These are phyloP conservation scores for Saksenaea vasiformis DNA, from an alignment of 371 early-diverging fungal genomes.

Conservation along the genomic window DNA sequence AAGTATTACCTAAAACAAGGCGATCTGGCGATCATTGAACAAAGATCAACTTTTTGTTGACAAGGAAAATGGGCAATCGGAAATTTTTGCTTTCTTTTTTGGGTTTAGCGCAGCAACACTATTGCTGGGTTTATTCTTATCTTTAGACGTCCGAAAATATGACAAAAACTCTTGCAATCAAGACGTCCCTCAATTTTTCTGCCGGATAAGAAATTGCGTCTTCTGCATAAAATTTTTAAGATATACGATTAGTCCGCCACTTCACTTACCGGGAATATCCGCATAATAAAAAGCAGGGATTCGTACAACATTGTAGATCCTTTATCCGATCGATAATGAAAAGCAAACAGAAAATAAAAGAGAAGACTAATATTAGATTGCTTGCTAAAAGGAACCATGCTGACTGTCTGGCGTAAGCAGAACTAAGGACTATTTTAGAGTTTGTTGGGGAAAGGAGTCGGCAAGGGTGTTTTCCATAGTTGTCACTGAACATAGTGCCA, in stretches of 20 bases:
- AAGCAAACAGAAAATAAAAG: too few species aligned
- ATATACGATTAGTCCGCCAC: too few species aligned
- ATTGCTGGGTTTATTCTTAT: background rate
- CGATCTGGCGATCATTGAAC: too few species aligned
- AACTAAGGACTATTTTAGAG: background rate
- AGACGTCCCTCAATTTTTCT: background rate
- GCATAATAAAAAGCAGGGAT: too few species aligned
- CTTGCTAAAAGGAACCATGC: background rate
- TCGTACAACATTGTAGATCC: too few species aligned
- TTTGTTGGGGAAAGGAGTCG: background rate
- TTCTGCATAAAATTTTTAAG: background rate
- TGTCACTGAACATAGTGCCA: background rate
- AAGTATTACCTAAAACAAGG: background rate
- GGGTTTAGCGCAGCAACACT: background rate
- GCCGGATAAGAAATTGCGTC: background rate
- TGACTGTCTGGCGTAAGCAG: background rate
- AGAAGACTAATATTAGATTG: too few species aligned
- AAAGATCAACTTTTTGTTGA: too few species aligned
- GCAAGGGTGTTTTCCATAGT: background rate
- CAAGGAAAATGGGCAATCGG: background rate
- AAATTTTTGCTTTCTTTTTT: background rate
- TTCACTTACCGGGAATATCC: too few species aligned
- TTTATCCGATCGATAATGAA: too few species aligned
- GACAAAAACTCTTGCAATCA: background rate
- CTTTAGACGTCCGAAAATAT: background rate